A percentile compares a stretch with the other conserved stretches of the same genome.
Evolutionary conservation across 164 flowering plant genomes (phyloP).

Genomic region (Nelumbo lutea): DNA sequence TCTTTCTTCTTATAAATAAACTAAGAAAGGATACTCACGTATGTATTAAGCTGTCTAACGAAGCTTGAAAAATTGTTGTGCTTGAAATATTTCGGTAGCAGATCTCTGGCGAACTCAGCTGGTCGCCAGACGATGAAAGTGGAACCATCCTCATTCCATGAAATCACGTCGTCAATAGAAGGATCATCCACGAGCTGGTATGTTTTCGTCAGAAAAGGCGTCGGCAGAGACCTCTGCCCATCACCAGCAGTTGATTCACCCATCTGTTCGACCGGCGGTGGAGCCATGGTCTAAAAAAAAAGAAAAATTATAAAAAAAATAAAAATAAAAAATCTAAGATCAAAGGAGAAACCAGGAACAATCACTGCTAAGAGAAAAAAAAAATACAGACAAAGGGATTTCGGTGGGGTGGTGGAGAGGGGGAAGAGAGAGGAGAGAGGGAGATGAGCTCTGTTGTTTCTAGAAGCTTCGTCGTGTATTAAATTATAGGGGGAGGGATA

Average conservation of each 20-base stretch:
- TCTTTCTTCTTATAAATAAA: neutral
- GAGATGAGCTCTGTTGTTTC: constrained; percentile 17
- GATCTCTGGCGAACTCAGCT: constrained; percentile 31
- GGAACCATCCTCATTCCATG: constrained; percentile 36
- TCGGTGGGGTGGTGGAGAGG: neutral
- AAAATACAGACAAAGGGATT: neutral
- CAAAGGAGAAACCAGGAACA: no score
- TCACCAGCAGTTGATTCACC: constrained; percentile 21
- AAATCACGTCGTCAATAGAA: constrained; percentile 29
- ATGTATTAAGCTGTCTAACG: constrained; percentile 41
- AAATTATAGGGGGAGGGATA: constrained; percentile 1
- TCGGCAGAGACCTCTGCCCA: constrained; percentile 25
- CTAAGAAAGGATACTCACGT: constrained; percentile 21
- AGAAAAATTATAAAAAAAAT: neutral
- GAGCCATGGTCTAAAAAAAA: constrained; percentile 14
- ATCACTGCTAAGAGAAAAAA: neutral
- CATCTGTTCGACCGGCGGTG: constrained; percentile 22
- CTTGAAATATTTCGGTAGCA: constrained; percentile 35
- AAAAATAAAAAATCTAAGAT: no score
- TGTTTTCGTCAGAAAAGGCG: constrained; percentile 33
- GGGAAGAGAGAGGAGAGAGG: neutral
- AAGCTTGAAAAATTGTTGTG: constrained; percentile 43
- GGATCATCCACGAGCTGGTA: constrained; percentile 43
- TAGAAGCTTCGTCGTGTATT: constrained; percentile 33
- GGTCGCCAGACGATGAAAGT: constrained; percentile 39